These are phyloP conservation scores for Brassica rapa DNA, from an alignment of 345 rosid genomes.

Conservation along the genomic window DNA sequence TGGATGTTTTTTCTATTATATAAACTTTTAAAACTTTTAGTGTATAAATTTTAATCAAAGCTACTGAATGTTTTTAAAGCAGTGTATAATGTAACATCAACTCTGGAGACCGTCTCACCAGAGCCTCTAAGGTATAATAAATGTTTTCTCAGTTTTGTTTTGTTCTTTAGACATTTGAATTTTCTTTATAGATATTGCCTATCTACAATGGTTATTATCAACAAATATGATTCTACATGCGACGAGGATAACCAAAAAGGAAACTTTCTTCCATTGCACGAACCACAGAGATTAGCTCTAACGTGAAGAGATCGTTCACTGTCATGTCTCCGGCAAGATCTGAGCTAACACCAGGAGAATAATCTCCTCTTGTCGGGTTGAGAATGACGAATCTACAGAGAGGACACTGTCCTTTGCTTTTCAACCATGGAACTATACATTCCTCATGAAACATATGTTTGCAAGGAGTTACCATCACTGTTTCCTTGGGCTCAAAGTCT, in stretches of 20 bases:
- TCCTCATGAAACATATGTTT: slow-evolving; percentile 87
- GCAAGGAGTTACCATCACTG: slow-evolving; percentile 75
- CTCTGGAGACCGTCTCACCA: slow-evolving; percentile 78
- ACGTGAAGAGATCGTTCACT: slow-evolving; percentile 32
- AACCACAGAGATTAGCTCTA: slow-evolving; percentile 47
- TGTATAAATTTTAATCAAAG: too few species aligned
- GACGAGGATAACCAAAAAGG: slow-evolving; percentile 29
- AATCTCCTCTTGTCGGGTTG: slow-evolving; percentile 29
- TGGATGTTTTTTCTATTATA: too few species aligned
- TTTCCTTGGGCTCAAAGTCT: slow-evolving; percentile 67
- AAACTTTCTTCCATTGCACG: slow-evolving; percentile 51
- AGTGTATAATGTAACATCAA: background rate
- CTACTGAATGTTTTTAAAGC: too few species aligned
- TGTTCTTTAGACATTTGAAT: slow-evolving; percentile 12
- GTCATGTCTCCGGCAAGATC: background rate
- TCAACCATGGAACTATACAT: slow-evolving; percentile 79
- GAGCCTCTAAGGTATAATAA: slow-evolving; percentile 65
- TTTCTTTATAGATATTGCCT: slow-evolving; percentile 15
- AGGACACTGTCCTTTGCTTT: slow-evolving; percentile 66
- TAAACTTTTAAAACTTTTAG: too few species aligned
- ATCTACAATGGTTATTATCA: background rate
- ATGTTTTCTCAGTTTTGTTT: slow-evolving; percentile 31
- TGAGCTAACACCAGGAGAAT: background rate
- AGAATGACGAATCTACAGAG: slow-evolving; percentile 59
- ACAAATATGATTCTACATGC: background rate